Percentiles rank a stretch among this genome's conserved stretches.
phyloP scores from a whole-genome alignment of 2,329 filamentous ascomycete species.

The Pseudohalonectria lignicola region DNA sequence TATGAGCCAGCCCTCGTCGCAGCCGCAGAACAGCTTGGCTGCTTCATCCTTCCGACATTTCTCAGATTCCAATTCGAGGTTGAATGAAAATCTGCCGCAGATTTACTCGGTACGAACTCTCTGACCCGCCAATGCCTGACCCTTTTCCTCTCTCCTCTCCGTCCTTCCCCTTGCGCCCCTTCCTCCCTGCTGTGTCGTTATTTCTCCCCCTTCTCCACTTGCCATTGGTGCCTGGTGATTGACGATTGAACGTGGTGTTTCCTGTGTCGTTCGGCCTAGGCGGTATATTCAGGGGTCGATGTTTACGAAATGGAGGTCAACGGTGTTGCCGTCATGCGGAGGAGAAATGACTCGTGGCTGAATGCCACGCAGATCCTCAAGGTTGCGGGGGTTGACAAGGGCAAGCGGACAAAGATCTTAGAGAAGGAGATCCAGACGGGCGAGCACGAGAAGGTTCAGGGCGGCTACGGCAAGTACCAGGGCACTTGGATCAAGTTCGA shows the following conservation, averaged over 20 bases:
- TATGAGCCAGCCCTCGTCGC: constrained; percentile 42
- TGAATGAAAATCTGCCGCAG: constrained; percentile 34
- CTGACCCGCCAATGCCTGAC: neutral
- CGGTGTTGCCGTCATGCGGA: constrained; percentile 86
- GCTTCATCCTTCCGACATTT: constrained; percentile 25
- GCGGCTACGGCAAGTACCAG: constrained; percentile 97
- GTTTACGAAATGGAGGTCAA: constrained; percentile 99
- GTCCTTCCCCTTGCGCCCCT: no score
- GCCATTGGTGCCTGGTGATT: neutral
- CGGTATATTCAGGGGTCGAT: constrained; percentile 88
- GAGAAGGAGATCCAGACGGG: constrained; percentile 96
- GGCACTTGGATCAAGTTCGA: constrained; percentile 97
- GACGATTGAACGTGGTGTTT: neutral
- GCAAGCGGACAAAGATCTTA: constrained; percentile 91
- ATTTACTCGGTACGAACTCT: constrained; percentile 49
- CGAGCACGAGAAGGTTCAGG: constrained; percentile 96
- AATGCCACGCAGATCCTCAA: constrained; percentile 98
- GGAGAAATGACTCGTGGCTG: constrained; percentile 88
- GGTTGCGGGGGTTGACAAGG: constrained; percentile 93
- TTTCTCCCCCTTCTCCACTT: no score
- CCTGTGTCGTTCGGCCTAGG: constrained; percentile 27
- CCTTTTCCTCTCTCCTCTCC: constrained; percentile 1
- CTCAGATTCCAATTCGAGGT: constrained; percentile 22
- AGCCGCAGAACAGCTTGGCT: constrained; percentile 24
- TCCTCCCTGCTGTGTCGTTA: no score